Base-by-base conservation (phyloP, 108 stramenopile genomes). In the Schizochytrium sp. region DNA sequence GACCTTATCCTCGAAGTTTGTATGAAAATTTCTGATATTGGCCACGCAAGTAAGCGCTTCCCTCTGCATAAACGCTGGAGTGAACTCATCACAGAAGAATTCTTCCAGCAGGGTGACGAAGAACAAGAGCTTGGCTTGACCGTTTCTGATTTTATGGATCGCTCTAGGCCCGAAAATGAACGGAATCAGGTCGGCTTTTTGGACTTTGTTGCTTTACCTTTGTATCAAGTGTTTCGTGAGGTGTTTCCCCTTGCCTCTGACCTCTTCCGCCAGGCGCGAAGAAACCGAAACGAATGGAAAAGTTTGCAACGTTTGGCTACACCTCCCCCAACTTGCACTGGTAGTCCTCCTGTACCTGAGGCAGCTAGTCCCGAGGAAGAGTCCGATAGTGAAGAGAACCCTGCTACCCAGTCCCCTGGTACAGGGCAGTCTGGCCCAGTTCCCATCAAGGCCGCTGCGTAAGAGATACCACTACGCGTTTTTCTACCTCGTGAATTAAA, bases 101-200 rank as follows among this genome's bases (percentile, higher is more conserved):
- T 93, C 61, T 90, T 12, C 55, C 58, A 61, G 57, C 92, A 91
- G 60, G 91, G 88, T 0, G 91, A 89, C 58, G 58, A 49, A 15
- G 92, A 93, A 72, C 19, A 45, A 46, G n/a, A 7, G 17, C 13
- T 83, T 3, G 91, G 88, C 40, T 15, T 93, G 4, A 38, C 56
- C 17, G 42, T 90, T 2, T 88, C 91, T 15, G 91, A 91, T 58
- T 61, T 92, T 38, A 90, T 89, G 88, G 91, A 91, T 83, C 72
- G 90, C 57, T 40, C 4, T 12, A 61, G 73, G 17, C 12, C 17
- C 72, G 88, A 93, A 89, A 53, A 92, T 44, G 89, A 91, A 38
- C 88, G 90, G 72, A 92, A 89, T 50, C 93, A 93, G 90, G 87
- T 73, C 55, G 91, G 89, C 73, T 93, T 93, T 72, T 49, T 93